A percentile compares a stretch with the other conserved stretches of the same genome.
These are phyloP conservation scores for Colletotrichum limetticola DNA, from an alignment of 2,329 filamentous ascomycete species.

Conservation along the genomic window DNA sequence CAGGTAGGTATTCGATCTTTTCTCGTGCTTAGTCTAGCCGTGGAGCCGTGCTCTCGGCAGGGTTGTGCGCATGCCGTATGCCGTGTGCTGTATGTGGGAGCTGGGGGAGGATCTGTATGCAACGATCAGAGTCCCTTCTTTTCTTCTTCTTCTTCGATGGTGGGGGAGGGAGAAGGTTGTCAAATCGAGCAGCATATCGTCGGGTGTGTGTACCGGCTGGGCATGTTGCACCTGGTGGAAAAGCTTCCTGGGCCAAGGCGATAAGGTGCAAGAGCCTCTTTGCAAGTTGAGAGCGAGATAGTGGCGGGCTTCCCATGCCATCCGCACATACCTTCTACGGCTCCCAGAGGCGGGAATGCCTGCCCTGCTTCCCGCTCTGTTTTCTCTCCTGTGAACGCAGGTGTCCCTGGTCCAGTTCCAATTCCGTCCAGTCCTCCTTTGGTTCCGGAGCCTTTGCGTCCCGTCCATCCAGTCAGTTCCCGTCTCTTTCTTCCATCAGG, in stretches of 20 bases:
- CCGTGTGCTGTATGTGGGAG: background rate
- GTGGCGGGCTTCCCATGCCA: conserved; percentile 2
- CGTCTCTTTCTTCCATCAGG: conserved; percentile 2
- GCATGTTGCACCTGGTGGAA: background rate
- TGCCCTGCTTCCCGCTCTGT: conserved; percentile 7
- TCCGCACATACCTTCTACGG: background rate
- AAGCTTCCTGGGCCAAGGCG: background rate
- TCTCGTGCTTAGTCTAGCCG: conserved; percentile 7
- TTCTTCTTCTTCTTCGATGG: conserved; percentile 17
- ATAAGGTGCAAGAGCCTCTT: conserved; percentile 7
- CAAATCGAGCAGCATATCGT: conserved; percentile 1
- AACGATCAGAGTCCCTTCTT: conserved; percentile 10
- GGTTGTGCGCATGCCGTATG: conserved; percentile 1
- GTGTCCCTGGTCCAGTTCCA: background rate
- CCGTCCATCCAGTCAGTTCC: background rate
- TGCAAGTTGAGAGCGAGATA: background rate
- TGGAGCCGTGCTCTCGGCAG: background rate
- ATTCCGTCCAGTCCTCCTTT: too few species aligned
- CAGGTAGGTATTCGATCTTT: background rate
- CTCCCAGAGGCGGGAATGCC: background rate
- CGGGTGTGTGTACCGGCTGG: conserved; percentile 10
- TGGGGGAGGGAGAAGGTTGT: background rate
- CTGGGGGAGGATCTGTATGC: conserved; percentile 2
- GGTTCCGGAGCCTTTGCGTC: too few species aligned
- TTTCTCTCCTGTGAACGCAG: background rate